Conservation (phyloP, 371 early-diverging fungal genomes). For the Apophysomyces variabilis region DNA sequence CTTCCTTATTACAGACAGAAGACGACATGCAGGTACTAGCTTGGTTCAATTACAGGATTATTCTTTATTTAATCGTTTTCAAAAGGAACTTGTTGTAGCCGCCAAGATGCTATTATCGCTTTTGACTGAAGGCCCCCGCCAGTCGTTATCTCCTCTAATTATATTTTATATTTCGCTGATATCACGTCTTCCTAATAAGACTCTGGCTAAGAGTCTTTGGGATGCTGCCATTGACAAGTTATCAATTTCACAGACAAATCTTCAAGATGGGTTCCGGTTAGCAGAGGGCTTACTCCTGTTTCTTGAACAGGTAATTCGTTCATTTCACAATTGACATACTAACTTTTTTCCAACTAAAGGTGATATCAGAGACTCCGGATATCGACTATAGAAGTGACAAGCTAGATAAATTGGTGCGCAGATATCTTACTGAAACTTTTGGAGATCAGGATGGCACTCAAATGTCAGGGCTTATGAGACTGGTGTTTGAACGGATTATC, state of each 20-base stretch:
- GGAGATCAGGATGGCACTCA: background rate
- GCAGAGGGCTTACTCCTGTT: slow-evolving; percentile 9
- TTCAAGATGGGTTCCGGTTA: background rate
- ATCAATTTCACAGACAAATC: background rate
- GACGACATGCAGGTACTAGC: background rate
- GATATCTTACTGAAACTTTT: background rate
- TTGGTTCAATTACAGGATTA: background rate
- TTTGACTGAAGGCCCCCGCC: slow-evolving; percentile 23
- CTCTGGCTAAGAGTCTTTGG: slow-evolving; percentile 26
- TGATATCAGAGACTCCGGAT: background rate
- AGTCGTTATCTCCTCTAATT: slow-evolving; percentile 14
- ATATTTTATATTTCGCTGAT: slow-evolving; percentile 24
- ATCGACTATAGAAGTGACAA: background rate
- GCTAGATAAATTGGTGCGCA: background rate
- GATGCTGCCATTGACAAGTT: slow-evolving; percentile 17
- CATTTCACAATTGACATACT: background rate
- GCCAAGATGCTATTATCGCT: slow-evolving; percentile 22
- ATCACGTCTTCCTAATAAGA: slow-evolving; percentile 7
- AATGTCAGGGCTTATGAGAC: slow-evolving; percentile 10
- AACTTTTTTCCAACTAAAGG: background rate
- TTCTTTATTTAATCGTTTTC: background rate
- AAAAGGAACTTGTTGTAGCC: slow-evolving; percentile 18
- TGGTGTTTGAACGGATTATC: slow-evolving; percentile 23
- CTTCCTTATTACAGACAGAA: slow-evolving; percentile 3
- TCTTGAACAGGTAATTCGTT: slow-evolving; percentile 16